Conservation (phyloP, 1,284 basidiomycete species). For the Lentinula novae-zelandiae region DNA sequence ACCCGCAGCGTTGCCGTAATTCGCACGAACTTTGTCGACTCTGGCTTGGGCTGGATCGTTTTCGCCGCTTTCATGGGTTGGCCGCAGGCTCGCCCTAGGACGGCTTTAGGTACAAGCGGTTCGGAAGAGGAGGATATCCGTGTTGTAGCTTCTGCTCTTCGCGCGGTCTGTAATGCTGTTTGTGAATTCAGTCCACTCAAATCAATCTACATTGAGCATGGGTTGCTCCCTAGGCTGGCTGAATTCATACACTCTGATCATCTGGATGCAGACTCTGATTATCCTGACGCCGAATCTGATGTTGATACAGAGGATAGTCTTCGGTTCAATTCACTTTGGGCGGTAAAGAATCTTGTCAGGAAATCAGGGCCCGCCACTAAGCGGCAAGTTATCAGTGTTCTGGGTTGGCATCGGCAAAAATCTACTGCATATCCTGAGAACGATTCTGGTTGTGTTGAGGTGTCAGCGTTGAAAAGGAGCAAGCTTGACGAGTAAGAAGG, state of each 20-base stretch:
- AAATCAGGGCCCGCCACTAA: constrained; percentile 61
- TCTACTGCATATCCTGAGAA: constrained; percentile 6
- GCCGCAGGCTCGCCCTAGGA: constrained; percentile 8
- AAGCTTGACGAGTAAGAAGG: constrained; percentile 3
- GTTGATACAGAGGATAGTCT: constrained; percentile 52
- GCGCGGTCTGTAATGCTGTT: constrained; percentile 81
- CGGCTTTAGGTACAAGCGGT: constrained; percentile 1
- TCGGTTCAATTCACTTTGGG: constrained; percentile 73
- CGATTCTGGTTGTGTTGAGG: constrained; percentile 35
- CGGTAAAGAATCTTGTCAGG: constrained; percentile 73
- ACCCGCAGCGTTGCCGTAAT: constrained; percentile 75
- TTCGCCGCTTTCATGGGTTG: constrained; percentile 52
- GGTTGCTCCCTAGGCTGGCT: constrained; percentile 61
- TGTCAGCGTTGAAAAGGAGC: not conserved
- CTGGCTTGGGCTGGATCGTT: constrained; percentile 70
- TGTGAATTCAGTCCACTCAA: constrained; percentile 84
- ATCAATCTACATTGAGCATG: constrained; percentile 61
- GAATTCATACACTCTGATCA: constrained; percentile 36
- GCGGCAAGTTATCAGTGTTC: constrained; percentile 53
- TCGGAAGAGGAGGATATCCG: constrained; percentile 51
- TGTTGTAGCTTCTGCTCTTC: constrained; percentile 70
- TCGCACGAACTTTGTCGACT: constrained; percentile 80
- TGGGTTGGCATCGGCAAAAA: constrained; percentile 52
- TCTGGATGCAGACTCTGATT: not conserved
- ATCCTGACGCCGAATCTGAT: not conserved